Conservation (phyloP, 352 stramenopile genomes). For the Phytopythium ostracodes region DNA sequence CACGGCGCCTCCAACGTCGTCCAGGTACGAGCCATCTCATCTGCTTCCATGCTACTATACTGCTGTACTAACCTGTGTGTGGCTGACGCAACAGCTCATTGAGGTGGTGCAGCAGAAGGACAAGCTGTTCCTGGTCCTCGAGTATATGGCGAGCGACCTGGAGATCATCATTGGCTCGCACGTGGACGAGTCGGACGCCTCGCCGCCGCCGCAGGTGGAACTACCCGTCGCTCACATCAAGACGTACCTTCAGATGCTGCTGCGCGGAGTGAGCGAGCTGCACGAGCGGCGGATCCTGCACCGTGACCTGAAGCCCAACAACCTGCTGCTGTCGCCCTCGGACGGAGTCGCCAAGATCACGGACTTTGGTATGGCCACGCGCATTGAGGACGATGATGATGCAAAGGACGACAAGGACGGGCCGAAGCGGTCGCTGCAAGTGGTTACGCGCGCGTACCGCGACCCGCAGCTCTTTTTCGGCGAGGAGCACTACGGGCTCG, state of each 20-base stretch:
- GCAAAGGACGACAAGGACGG: constrained; percentile 3
- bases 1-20: constrained; percentile 44
- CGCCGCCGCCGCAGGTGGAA: constrained; percentile 26
- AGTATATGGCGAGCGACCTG: constrained; percentile 80
- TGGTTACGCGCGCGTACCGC: constrained; percentile 72
- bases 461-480: constrained; percentile 80
- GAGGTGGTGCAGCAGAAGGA: constrained; percentile 53
- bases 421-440: constrained; percentile 53
- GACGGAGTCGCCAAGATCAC: constrained; percentile 58
- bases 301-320: constrained; percentile 82
- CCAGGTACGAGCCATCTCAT: constrained; percentile 25
- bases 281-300: constrained; percentile 58
- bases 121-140: constrained; percentile 69
- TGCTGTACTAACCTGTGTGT: neutral
- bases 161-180: constrained; percentile 41
- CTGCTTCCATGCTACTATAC: too few species aligned
- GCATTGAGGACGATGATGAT: constrained; percentile 15
- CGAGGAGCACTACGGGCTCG: constrained; percentile 45
- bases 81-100: constrained; percentile 29
- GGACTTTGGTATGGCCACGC: constrained; percentile 79
- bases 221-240: constrained; percentile 59
- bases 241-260: constrained; percentile 62
- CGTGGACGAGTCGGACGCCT: neutral
- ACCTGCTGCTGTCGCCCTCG: constrained; percentile 52
- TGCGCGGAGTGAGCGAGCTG: constrained; percentile 56